A percentile compares a stretch with the other conserved stretches of the same genome.
Conservation (phyloP, 2,329 filamentous ascomycete genomes). For the Passalora sequoiae region DNA sequence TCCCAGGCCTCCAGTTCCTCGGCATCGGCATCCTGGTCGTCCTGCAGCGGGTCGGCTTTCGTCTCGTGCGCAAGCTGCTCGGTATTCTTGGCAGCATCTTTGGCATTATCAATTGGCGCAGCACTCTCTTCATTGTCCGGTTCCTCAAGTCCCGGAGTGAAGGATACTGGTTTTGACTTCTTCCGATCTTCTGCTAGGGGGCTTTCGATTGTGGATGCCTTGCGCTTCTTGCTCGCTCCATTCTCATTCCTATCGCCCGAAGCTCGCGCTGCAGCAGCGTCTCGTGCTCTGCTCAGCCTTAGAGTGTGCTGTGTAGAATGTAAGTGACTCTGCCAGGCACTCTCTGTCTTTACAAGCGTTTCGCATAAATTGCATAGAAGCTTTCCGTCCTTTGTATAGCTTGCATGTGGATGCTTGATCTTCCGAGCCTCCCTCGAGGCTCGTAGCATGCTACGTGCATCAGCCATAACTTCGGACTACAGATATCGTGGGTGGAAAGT, state of each 20-base stretch:
- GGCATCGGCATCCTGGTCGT: conserved; percentile 18
- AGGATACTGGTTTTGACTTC: conserved; percentile 17
- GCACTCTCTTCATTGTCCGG: conserved; percentile 28
- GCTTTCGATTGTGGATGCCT: conserved; percentile 34
- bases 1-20: conserved; percentile 67
- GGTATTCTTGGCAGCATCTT: background rate
- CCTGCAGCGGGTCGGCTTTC: conserved; percentile 3
- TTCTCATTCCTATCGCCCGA: conserved; percentile 26
- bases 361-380: conserved; percentile 64
- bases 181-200: conserved; percentile 18
- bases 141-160: conserved; percentile 7
- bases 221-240: conserved; percentile 47
- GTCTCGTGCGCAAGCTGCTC: background rate
- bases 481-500: background rate
- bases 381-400: conserved; percentile 63
- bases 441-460: conserved; percentile 73
- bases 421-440: conserved; percentile 70
- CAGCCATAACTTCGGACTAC: conserved; percentile 55
- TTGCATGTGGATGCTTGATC: conserved; percentile 63
- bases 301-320: conserved; percentile 47
- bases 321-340: conserved; percentile 61
- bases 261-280: conserved; percentile 30
- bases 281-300: conserved; percentile 28
- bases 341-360: conserved; percentile 59
- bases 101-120: background rate